Evolutionary conservation across 345 rosid genomes (phyloP).

Genomic region (Syzygium oleosum): DNA sequence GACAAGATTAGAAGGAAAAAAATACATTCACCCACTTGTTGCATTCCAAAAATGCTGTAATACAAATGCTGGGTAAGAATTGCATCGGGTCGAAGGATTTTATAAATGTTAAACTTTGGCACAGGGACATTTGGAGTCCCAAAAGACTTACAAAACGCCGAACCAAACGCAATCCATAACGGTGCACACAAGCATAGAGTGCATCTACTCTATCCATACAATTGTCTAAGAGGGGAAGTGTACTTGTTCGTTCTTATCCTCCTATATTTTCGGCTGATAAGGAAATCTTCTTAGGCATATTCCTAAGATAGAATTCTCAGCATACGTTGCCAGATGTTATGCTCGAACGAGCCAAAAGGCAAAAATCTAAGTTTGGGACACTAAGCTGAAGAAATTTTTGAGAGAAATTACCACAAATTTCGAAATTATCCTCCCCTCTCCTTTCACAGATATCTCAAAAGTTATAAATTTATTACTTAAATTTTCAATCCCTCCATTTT

Average conservation of each 20-base stretch:
- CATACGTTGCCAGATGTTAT: background rate
- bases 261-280: background rate
- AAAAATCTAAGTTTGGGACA: background rate
- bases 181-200: background rate
- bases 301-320: background rate
- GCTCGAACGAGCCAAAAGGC: background rate
- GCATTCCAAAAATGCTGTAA: background rate
- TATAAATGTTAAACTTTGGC: background rate
- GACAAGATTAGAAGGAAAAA: background rate
- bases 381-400: too few species aligned
- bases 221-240: background rate
- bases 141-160: background rate
- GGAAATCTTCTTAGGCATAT: background rate
- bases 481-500: background rate
- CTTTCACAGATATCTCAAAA: background rate
- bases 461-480: background rate
- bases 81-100: background rate
- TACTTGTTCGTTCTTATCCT: background rate
- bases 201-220: background rate
- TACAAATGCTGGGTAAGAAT: background rate
- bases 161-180: background rate
- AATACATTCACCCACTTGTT: background rate
- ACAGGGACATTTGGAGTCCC: background rate
- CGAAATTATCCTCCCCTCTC: background rate
- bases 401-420: background rate